Conservation (phyloP, 1,284 basidiomycete genomes). For the Ganoderma sinense region DNA sequence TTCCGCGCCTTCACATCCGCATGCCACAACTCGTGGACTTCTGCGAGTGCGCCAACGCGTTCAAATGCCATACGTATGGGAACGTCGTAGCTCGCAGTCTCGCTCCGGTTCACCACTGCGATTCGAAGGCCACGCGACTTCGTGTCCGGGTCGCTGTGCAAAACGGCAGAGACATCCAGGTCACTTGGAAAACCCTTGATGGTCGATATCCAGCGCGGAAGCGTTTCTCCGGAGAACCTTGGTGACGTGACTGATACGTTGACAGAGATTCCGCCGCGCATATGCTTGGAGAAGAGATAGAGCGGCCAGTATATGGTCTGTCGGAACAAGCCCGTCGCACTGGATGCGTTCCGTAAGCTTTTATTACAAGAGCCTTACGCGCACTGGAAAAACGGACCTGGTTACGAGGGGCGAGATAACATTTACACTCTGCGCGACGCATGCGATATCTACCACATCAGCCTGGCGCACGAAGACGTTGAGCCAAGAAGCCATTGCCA, state of each 20-base stretch:
- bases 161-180: constrained; percentile 57
- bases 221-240: constrained; percentile 54
- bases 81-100: constrained; percentile 42
- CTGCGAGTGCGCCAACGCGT: constrained; percentile 35
- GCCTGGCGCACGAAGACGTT: constrained; percentile 70
- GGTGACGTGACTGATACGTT: constrained; percentile 49
- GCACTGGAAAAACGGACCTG: constrained; percentile 17
- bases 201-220: constrained; percentile 54
- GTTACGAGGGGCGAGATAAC: constrained; percentile 58
- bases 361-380: background rate
- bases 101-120: constrained; percentile 57
- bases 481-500: constrained; percentile 67
- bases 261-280: constrained; percentile 57
- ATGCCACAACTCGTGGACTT: constrained; percentile 57
- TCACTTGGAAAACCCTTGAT: constrained; percentile 48
- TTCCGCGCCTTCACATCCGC: constrained; percentile 49
- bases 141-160: constrained; percentile 36
- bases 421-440: constrained; percentile 69
- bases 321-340: constrained; percentile 52
- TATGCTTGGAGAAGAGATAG: constrained; percentile 60
- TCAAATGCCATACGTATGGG: constrained; percentile 48
- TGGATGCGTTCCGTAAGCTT: constrained; percentile 18
- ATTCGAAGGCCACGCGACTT: constrained; percentile 48
- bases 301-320: constrained; percentile 65
- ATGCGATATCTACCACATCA: constrained; percentile 67